Conservation (phyloP, 129 eudicot species). For the Ambrosia trifida region DNA sequence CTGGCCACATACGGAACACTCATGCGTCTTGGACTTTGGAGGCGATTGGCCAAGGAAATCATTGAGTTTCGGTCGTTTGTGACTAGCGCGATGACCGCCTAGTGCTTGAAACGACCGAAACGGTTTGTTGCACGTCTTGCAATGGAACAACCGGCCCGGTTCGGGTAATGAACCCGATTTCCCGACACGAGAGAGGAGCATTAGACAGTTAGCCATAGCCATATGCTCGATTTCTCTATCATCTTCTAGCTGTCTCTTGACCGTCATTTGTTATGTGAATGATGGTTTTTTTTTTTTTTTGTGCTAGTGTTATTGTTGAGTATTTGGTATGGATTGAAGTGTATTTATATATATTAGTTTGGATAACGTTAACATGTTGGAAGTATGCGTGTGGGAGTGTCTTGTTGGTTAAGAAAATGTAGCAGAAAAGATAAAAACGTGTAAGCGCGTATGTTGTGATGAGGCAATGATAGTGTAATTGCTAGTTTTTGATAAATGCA, state of each 20-base stretch:
- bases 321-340: background rate
- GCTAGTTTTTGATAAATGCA: background rate
- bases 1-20: constrained; percentile 53
- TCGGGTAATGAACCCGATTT: constrained; percentile 1
- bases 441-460: constrained; percentile 36
- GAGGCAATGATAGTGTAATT: constrained; percentile 11
- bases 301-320: background rate
- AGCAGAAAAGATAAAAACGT: constrained; percentile 11
- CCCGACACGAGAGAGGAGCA: constrained; percentile 51
- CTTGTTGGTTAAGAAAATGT: constrained; percentile 31
- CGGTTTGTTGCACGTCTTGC: constrained; percentile 55
- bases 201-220: constrained; percentile 59
- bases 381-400: constrained; percentile 30
- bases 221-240: constrained; percentile 43
- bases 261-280: constrained; percentile 22
- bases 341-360: background rate
- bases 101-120: constrained; percentile 64
- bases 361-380: background rate
- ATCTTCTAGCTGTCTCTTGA: constrained; percentile 36
- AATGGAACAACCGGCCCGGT: constrained; percentile 35
- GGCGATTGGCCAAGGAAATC: constrained; percentile 3
- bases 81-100: constrained; percentile 73
- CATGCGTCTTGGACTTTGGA: constrained; percentile 46
- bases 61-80: constrained; percentile 37
- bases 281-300: constrained; percentile 1